Percentiles rank a stretch among this genome's conserved stretches.
phyloP scores from a whole-genome alignment of 495 filamentous ascomycete genomes.

The Parmelia sp. region DNA sequence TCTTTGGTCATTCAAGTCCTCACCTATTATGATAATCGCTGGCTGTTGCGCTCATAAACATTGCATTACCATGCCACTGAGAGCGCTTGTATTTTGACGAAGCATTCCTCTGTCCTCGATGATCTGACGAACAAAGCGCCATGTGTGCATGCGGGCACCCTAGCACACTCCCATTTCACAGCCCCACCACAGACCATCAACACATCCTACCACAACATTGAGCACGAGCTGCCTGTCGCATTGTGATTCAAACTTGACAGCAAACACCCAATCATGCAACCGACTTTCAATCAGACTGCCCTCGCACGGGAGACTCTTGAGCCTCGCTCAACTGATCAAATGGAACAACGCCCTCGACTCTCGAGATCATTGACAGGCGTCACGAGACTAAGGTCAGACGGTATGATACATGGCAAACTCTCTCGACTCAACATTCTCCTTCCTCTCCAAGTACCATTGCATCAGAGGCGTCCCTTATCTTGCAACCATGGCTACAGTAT shows the following conservation, averaged over 20 bases:
- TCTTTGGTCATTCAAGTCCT: not conserved
- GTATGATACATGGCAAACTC: constrained; percentile 22
- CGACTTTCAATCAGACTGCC: constrained; percentile 6
- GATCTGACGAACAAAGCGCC: constrained; percentile 8
- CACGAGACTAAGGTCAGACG: constrained; percentile 28
- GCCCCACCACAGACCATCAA: constrained; percentile 1
- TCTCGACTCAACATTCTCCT: constrained; percentile 17
- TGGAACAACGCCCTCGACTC: constrained; percentile 14
- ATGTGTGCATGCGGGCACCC: not conserved
- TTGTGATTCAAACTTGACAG: not conserved
- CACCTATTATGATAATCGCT: not conserved
- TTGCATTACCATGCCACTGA: not conserved
- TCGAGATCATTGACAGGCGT: constrained; percentile 26
- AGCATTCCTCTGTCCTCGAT: not conserved
- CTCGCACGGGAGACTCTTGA: constrained; percentile 9
- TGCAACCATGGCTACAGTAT: constrained; percentile 35
- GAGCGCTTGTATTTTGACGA: not conserved
- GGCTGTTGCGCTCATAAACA: not conserved
- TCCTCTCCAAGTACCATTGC: constrained; percentile 25
- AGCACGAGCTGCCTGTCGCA: not conserved
- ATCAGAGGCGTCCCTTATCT: constrained; percentile 27
- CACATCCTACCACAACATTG: not conserved
- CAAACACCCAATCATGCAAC: constrained; percentile 16
- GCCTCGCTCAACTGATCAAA: constrained; percentile 12
- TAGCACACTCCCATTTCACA: not conserved